Evolutionary conservation across 2,329 filamentous ascomycete genomes (phyloP).

Genomic region (Pseudocercospora musae): DNA sequence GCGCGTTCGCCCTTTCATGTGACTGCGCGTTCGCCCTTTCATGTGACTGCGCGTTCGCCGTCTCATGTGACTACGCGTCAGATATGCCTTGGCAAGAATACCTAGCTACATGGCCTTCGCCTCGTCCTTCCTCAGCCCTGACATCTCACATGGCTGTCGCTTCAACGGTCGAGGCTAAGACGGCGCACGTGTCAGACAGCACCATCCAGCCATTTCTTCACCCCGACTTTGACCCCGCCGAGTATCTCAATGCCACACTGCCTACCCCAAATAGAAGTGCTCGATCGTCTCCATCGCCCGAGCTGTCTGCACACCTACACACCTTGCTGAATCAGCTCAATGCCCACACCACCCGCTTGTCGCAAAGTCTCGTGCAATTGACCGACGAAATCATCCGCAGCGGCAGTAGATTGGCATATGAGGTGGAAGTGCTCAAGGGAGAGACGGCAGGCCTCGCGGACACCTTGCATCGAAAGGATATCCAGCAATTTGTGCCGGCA

Average conservation of each 20-base stretch:
- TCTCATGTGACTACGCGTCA: too few species aligned
- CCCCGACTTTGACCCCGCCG: constrained; percentile 74
- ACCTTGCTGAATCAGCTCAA: constrained; percentile 82
- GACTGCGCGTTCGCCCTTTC: too few species aligned
- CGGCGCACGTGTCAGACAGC: constrained; percentile 66
- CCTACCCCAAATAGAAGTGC: constrained; percentile 47
- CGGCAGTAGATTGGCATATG: constrained; percentile 83
- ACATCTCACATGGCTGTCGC: neutral
- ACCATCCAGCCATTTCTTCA: constrained; percentile 72
- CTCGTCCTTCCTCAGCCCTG: neutral
- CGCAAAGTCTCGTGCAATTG: constrained; percentile 76
- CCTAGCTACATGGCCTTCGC: too few species aligned
- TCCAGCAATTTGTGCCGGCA: constrained; percentile 62
- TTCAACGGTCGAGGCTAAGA: constrained; percentile 35
- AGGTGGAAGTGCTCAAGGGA: constrained; percentile 88
- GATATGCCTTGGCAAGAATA: too few species aligned
- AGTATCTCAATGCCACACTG: constrained; percentile 78
- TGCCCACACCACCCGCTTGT: constrained; percentile 79
- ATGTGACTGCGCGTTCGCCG: too few species aligned
- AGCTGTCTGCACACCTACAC: constrained; percentile 78
- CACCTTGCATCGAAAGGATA: constrained; percentile 67
- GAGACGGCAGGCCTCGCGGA: constrained; percentile 81
- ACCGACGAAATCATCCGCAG: constrained; percentile 93
- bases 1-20: too few species aligned
- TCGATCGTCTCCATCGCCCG: constrained; percentile 60